phyloP scores from a whole-genome alignment of 805 yeast species.

The Lachancea nothofagi region DNA sequence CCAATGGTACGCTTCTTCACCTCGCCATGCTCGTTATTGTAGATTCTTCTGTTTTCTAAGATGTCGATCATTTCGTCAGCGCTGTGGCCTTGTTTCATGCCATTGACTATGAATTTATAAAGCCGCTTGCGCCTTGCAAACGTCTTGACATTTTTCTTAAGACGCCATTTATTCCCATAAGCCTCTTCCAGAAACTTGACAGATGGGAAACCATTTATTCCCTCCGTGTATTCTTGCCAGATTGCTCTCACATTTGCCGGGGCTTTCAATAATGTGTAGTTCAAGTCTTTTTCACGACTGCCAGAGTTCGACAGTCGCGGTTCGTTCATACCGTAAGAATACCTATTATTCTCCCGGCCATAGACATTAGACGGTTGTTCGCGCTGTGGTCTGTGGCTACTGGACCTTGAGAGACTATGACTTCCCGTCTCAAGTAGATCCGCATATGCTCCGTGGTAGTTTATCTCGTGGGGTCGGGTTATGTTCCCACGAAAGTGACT shows the following conservation, averaged over 20 bases:
- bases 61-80: constrained; percentile 32
- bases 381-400: not conserved
- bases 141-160: constrained; percentile 33
- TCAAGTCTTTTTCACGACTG: constrained; percentile 11
- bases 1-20: constrained; percentile 33
- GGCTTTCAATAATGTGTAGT: constrained; percentile 30
- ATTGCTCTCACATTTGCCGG: constrained; percentile 32
- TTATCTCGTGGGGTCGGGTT: not conserved
- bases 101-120: constrained; percentile 32
- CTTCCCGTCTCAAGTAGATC: not conserved
- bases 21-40: constrained; percentile 32
- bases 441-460: not conserved
- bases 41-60: constrained; percentile 29
- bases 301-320: not conserved
- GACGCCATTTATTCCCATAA: constrained; percentile 40
- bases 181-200: constrained; percentile 37
- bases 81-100: constrained; percentile 31
- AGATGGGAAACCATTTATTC: constrained; percentile 39
- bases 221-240: constrained; percentile 39
- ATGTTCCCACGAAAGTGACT: not conserved
- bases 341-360: not conserved
- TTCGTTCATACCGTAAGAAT: not conserved
- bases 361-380: not conserved
- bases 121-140: constrained; percentile 34
- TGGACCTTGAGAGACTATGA: constrained; percentile 1